Evolutionary conservation across 306 rosid species (phyloP).

Genomic region (Quercus dentata): DNA sequence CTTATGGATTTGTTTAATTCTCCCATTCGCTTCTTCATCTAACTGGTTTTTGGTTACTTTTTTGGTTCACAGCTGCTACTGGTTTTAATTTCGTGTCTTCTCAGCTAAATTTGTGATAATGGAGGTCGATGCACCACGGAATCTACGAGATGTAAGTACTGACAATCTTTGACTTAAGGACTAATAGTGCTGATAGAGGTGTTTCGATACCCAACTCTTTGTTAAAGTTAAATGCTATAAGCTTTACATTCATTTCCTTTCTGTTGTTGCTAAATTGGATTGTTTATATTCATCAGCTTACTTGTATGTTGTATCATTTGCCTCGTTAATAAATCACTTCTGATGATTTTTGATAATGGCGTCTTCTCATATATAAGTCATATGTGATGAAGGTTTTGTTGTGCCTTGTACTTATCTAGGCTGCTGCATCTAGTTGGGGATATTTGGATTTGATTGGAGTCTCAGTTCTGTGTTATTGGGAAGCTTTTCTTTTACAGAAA

Average conservation of each 20-base stretch:
- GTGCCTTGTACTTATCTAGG: slow-evolving; percentile 7
- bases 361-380: neutral
- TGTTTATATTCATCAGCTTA: neutral
- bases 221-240: neutral
- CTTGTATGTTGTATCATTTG: neutral
- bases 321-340: slow-evolving; percentile 13
- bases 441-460: neutral
- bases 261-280: neutral
- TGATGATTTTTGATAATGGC: neutral
- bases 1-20: neutral
- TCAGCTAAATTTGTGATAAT: slow-evolving; percentile 6
- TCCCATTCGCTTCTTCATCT: neutral
- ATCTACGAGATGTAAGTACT: slow-evolving; percentile 51
- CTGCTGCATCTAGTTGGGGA: slow-evolving; percentile 3
- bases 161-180: neutral
- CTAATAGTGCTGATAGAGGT: neutral
- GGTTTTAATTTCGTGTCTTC: neutral
- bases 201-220: neutral
- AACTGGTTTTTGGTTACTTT: neutral
- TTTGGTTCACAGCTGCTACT: neutral
- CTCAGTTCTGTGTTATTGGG: neutral
- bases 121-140: slow-evolving; percentile 28
- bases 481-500: neutral
- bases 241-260: neutral
- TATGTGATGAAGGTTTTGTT: slow-evolving; percentile 2